Base-by-base conservation (phyloP, 1,284 basidiomycete species). In the Microbotryomycetes sp. region DNA sequence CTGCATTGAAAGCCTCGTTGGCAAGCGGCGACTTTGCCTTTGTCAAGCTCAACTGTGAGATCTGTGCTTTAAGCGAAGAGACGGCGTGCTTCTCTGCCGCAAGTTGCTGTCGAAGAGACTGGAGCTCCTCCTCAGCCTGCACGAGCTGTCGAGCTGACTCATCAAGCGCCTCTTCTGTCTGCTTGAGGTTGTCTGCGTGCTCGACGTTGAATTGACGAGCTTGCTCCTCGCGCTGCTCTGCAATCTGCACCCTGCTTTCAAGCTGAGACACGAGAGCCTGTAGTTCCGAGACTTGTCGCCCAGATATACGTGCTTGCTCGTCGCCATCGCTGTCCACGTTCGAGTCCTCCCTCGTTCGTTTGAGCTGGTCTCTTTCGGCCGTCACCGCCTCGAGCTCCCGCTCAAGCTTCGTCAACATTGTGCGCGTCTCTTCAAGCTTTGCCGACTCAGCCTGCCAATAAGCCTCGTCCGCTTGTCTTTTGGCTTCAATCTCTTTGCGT, bases 201-300 rank as follows among this genome's bases (percentile, higher is more conserved):
- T 66, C 59, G 45, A 57, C 81, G 69, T 88, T 84, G 52, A 86
- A 74, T 7, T 79, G 75, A 7, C 69, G 45, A 87, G 62, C 66
- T 80, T 83, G 80, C 54, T 59, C 51, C 18, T 58, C 88, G 76
- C 0, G 72, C 87, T 85, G 0, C 82, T 82, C 82, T 6, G 80
- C 79, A 35, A 81, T 78, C 45, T 81, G 78, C 0, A 76, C 75
- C 28, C 83, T 82, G 11, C 76, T 79, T 60, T 84, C 80, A 3
- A 85, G 75, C 45, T 79, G 75, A 53, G 82, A 78, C 47, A 81
- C 72, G 52, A 55, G 52, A 4, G 58, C 31, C 23, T 61, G 41
- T 15, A 68, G 56, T 4, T 79, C 78, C 52, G 82, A 79, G 18
- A 77, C 73, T 30, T 79, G 35, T 11, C 35, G 35, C 35, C 18